These are phyloP conservation scores for Angomonas deanei DNA, from an alignment of 208 protist genomes.

Conservation along the genomic window DNA sequence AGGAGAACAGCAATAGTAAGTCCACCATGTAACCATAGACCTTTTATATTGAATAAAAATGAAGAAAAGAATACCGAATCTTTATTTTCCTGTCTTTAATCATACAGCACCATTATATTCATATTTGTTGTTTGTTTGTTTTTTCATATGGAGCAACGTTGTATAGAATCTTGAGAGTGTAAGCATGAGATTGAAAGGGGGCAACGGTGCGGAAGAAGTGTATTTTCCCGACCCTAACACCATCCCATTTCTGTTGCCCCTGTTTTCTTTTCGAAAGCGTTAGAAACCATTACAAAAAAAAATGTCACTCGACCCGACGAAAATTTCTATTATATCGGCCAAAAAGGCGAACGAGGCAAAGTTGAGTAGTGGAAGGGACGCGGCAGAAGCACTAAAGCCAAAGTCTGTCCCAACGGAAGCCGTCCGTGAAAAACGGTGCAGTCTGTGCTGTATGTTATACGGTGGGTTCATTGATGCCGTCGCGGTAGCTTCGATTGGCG, in stretches of 20 bases:
- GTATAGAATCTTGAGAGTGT: no score
- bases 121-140: no score
- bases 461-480: constrained; percentile 48
- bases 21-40: not conserved
- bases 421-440: constrained; percentile 44
- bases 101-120: not conserved
- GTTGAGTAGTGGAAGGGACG: constrained; percentile 46
- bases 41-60: not conserved
- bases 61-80: not conserved
- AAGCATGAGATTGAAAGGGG: no score
- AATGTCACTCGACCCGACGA: constrained; percentile 57
- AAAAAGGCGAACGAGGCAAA: constrained; percentile 62
- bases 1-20: constrained; percentile 10
- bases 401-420: constrained; percentile 14
- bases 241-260: not conserved
- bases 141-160: no score
- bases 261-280: not conserved
- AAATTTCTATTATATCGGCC: constrained; percentile 74
- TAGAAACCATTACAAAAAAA: no score
- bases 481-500: constrained; percentile 40
- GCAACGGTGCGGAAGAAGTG: no score
- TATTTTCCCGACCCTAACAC: not conserved
- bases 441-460: constrained; percentile 69
- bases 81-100: not conserved
- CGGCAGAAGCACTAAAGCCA: constrained; percentile 19